These are phyloP conservation scores for Adenanthera pavonina DNA, from an alignment of 306 rosid species.

Conservation along the genomic window DNA sequence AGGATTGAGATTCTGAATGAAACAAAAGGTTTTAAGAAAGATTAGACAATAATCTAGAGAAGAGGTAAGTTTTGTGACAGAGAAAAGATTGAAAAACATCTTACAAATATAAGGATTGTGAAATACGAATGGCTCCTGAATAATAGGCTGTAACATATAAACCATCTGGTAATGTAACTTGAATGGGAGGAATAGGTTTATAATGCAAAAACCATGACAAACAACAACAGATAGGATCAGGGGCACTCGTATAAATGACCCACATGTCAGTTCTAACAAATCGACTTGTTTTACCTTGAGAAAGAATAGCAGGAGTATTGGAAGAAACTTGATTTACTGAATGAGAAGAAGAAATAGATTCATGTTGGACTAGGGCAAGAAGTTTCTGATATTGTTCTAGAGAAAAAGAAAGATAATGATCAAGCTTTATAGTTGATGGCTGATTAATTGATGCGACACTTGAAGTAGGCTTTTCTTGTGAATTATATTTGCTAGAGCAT, in stretches of 20 bases:
- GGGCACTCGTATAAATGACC: not conserved
- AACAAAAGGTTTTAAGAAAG: not conserved
- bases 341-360: not conserved
- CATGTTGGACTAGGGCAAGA: not conserved
- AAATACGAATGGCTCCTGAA: not conserved
- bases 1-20: not conserved
- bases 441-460: too few relatives aligned
- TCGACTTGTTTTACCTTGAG: not conserved
- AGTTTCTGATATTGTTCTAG: not conserved
- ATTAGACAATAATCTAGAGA: not conserved
- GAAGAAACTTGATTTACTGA: not conserved
- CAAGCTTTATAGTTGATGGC: too few relatives aligned
- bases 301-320: not conserved
- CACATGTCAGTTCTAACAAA: not conserved
- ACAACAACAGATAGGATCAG: not conserved
- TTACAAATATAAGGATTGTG: not conserved
- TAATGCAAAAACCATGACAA: not conserved
- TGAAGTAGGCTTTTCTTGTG: too few relatives aligned
- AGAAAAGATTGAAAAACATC: not conserved
- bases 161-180: not conserved
- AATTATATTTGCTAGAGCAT: too few relatives aligned
- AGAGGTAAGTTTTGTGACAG: not conserved
- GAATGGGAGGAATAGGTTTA: not conserved
- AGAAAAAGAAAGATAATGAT: not conserved
- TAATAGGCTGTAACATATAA: not conserved